Base-by-base conservation (phyloP, 225 moss, liverwort and hornwort genomes). In the Thuidium tamariscinum region DNA sequence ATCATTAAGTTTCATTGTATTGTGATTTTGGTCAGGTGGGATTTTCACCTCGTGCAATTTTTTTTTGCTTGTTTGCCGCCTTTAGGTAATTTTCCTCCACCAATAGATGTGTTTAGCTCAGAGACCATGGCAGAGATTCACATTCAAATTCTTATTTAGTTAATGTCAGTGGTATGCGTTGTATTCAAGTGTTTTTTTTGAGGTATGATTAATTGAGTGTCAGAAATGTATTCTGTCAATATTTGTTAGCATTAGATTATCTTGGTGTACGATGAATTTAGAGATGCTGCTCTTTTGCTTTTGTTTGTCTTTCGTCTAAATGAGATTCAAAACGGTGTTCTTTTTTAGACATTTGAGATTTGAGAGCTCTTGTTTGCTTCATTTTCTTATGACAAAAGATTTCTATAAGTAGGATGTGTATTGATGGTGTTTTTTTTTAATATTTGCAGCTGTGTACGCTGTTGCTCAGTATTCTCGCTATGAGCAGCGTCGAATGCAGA, bases 11-110 rank as follows among this genome's bases (percentile, higher is more conserved):
- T 89, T 88, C 74, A 88, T 49, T 85, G 89, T 89, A 85, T 84
- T 92, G 93, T 89, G 83, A 63, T 89, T 82, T 80, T 89, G 92
- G 69, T 88, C 89, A 95, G 95, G 92, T 92, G 95, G 90, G 95
- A 96, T 87, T 97, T 95, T 92, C 96, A 94, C 85, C 89, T 96
- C 84, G 94, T 95, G 95, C 97, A 97, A 87, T 94, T 96, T 80
- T 92, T 95, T 85, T 91, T 94, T 61, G 94, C 96, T 83, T 94
- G 95, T 87, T 89, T 96, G 54, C 96, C 94, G 88, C 80, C 96
- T 80, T 89, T 95, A 83, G 95, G 96, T 94, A 89, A 90, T 84
- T 6, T 39, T 79, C 29, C 41, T 79, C 42, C 74, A 51, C 42
- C 51, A 48, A 25, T 48, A 26, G 25, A 63, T 82, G 55, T 74